These are phyloP conservation scores for Orbilia oligospora DNA, from an alignment of 2,329 filamentous ascomycete genomes.

Conservation along the genomic window DNA sequence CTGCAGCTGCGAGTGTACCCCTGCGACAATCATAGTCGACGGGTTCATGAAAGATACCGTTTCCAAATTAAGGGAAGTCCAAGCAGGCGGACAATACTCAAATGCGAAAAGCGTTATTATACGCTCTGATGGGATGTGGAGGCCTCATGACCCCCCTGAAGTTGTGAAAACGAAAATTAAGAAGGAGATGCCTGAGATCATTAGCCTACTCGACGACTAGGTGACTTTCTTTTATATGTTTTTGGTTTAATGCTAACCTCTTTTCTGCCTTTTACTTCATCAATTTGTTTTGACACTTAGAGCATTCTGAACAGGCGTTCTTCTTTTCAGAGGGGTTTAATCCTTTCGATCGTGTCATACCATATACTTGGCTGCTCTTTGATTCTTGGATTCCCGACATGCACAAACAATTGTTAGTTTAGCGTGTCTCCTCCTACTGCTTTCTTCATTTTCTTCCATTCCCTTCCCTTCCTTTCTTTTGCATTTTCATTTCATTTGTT, in stretches of 20 bases:
- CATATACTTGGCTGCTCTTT: neutral
- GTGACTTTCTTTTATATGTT: neutral
- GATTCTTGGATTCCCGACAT: neutral
- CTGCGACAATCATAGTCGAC: conserved; percentile 79
- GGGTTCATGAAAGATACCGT: conserved; percentile 79
- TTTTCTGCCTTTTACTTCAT: neutral
- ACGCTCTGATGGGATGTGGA: conserved; percentile 77
- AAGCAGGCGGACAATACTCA: conserved; percentile 68
- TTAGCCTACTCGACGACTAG: conserved; percentile 55
- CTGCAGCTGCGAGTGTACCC: conserved; percentile 82
- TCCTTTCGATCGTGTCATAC: conserved; percentile 2
- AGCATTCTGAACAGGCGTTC: conserved; percentile 8
- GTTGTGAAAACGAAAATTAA: conserved; percentile 60
- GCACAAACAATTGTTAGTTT: neutral
- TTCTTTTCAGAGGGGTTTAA: neutral
- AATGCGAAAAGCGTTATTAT: conserved; percentile 75
- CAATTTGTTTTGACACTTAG: neutral
- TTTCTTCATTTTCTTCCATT: neutral
- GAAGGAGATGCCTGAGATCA: conserved; percentile 37
- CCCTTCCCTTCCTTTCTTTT: neutral
- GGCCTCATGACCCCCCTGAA: conserved; percentile 68
- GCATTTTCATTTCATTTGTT: no score
- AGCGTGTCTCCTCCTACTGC: neutral
- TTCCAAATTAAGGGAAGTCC: conserved; percentile 69
- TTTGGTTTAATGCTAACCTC: neutral